Percentiles rank a stretch among this genome's conserved stretches.
phyloP scores from a whole-genome alignment of 2,329 filamentous ascomycete genomes.

The Rasamsonia emersonii region DNA sequence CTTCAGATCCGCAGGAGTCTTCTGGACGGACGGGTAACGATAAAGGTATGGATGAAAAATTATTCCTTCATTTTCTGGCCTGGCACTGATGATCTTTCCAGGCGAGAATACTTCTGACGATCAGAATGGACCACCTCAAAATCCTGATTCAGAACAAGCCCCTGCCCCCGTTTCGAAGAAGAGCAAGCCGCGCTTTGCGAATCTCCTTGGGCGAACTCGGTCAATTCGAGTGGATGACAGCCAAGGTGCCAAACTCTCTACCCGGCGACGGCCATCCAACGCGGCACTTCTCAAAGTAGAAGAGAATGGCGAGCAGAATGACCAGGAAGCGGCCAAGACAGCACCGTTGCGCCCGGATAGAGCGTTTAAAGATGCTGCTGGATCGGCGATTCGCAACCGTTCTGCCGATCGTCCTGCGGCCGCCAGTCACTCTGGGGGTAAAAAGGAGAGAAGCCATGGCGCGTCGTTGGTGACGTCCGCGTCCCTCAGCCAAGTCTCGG shows the following conservation, averaged over 20 bases:
- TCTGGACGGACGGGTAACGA: constrained; percentile 21
- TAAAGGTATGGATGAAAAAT: constrained; percentile 15
- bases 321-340: constrained; percentile 47
- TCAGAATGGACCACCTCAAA: constrained; percentile 14
- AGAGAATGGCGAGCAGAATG: constrained; percentile 8
- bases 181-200: constrained; percentile 37
- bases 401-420: constrained; percentile 58
- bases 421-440: constrained; percentile 18
- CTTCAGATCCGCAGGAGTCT: constrained; percentile 31
- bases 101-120: constrained; percentile 14
- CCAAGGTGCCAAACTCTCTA: constrained; percentile 19
- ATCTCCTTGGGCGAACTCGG: constrained; percentile 36
- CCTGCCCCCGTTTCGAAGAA: constrained; percentile 25
- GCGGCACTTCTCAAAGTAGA: constrained; percentile 22
- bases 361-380: constrained; percentile 59
- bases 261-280: constrained; percentile 30
- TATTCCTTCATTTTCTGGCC: neutral
- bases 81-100: constrained; percentile 6
- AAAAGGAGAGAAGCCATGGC: constrained; percentile 25
- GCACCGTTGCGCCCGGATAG: constrained; percentile 60
- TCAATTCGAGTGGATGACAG: constrained; percentile 37
- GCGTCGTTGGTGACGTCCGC: constrained; percentile 35
- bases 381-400: constrained; percentile 56
- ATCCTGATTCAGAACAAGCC: constrained; percentile 19
- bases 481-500: constrained; percentile 42